Base-by-base conservation (phyloP, 2,329 filamentous ascomycete genomes). In the Pyrenochaeta sp. region DNA sequence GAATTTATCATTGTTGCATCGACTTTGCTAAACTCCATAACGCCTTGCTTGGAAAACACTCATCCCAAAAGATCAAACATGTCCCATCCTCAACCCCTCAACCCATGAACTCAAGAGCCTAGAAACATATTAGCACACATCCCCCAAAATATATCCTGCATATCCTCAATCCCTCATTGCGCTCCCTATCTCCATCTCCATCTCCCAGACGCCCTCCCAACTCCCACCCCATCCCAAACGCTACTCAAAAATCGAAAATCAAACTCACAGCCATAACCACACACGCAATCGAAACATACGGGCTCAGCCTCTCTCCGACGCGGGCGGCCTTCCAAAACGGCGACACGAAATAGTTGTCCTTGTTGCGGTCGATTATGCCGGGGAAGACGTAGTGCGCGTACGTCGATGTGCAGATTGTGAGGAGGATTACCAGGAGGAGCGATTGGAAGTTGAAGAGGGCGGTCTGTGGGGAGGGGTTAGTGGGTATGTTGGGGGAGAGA, bases 391-490 rank as follows among this genome's bases (percentile, higher is more conserved):
- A 88, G 78, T 97, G 94, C 43, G 91, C 83, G 75, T 99, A 97
- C 51, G 94, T 86, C 73, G 89, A 92, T 44, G 94, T 96, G 82
- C 94, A 99, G 68, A 97, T 95, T 60, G 95, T 85, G 60, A 99
- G 87, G 37, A 99, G 85, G 64, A 99, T 85, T 58, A 96, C 93
- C 63, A 97, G 84, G 61, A 99, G 84, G 60, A 97, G 88, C 46
- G 91, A 96, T 74, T 96, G 91, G 79, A 99, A 97, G 77, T 97
- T 97, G 86, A 99, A 96, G 66, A 99, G 87, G 41, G 94, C 94
- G 47, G 94, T 89, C 94, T 96, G 65, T 36, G 18, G 3, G n/a
- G 23, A 35, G 35, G 24, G 42, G 36, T 36, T 23, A 22, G 37
- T 44, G 17, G 21, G n/a, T 41, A 10, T 14, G 10, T 18, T 24